A percentile compares a stretch with the other conserved stretches of the same genome.
These are phyloP conservation scores for Polyporus tsugae DNA, from an alignment of 1,284 basidiomycete species.

Conservation along the genomic window DNA sequence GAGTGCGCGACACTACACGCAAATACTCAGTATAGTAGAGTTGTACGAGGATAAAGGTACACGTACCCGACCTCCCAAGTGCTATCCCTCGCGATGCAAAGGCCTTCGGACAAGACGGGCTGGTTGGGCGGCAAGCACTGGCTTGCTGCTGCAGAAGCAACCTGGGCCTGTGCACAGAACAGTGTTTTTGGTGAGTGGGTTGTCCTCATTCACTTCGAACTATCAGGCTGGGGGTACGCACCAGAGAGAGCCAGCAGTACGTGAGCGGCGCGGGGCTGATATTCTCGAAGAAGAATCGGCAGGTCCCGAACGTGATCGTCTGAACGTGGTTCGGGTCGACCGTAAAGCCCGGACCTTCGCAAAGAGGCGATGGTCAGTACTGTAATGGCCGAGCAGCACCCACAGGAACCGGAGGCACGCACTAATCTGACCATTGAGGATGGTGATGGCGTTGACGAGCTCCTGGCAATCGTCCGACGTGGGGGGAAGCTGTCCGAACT, in stretches of 20 bases:
- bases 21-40: not conserved
- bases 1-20: not conserved
- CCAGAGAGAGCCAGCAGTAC: conserved; percentile 35
- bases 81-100: conserved; percentile 28
- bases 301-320: conserved; percentile 37
- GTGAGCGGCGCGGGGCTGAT: conserved; percentile 26
- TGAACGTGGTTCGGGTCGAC: conserved; percentile 32
- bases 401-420: not conserved
- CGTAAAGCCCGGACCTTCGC: conserved; percentile 34
- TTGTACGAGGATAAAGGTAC: not conserved
- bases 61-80: conserved; percentile 37
- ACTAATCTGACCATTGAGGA: conserved; percentile 36
- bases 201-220: not conserved
- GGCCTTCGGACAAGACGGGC: conserved; percentile 34
- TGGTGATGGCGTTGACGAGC: conserved; percentile 38
- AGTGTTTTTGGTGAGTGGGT: not conserved
- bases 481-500: conserved; percentile 38
- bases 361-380: not conserved
- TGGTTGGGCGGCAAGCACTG: conserved; percentile 36
- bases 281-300: conserved; percentile 39
- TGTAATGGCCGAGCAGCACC: no score
- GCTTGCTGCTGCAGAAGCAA: conserved; percentile 29
- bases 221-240: conserved; percentile 15
- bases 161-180: conserved; percentile 16
- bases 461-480: conserved; percentile 38